phyloP scores from a whole-genome alignment of 2,329 filamentous ascomycete genomes.

The Sphaceloma murrayae region DNA sequence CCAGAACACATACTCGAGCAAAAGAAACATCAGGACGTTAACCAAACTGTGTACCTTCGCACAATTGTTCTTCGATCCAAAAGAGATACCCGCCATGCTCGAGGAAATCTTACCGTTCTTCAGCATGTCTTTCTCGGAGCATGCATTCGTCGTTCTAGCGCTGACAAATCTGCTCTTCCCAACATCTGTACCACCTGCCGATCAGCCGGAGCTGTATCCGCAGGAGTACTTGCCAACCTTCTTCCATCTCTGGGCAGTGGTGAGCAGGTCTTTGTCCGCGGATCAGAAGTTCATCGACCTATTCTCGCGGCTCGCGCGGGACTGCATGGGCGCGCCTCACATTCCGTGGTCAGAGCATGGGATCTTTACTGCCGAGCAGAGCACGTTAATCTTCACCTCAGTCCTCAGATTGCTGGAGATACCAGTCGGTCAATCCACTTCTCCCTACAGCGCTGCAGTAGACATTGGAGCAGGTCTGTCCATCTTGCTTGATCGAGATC shows the following conservation, averaged over 20 bases:
- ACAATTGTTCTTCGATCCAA: constrained; percentile 85
- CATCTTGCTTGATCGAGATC: constrained; percentile 81
- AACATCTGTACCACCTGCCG: constrained; percentile 65
- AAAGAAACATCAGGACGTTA: constrained; percentile 61
- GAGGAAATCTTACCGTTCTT: constrained; percentile 54
- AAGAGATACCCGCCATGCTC: constrained; percentile 64
- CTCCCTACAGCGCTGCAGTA: constrained; percentile 71
- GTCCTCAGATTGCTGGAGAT: constrained; percentile 86
- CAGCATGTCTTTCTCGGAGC: constrained; percentile 83
- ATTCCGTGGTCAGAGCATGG: constrained; percentile 77
- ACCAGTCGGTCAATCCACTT: constrained; percentile 89
- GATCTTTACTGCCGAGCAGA: constrained; percentile 86
- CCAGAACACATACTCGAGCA: constrained; percentile 45
- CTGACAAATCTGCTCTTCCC: constrained; percentile 80
- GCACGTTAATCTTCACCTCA: constrained; percentile 84
- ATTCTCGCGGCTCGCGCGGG: constrained; percentile 75
- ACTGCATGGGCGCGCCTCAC: constrained; percentile 65
- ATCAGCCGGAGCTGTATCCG: constrained; percentile 67
- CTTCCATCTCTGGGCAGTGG: constrained; percentile 92
- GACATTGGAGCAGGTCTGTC: constrained; percentile 77
- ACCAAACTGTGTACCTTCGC: constrained; percentile 85
- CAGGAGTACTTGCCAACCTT: constrained; percentile 84
- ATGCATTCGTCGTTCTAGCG: constrained; percentile 86
- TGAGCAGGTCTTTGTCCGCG: constrained; percentile 78
- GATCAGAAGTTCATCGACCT: constrained; percentile 85